Percentiles rank a stretch among this genome's conserved stretches.
Evolutionary conservation across 1,284 basidiomycete genomes (phyloP).

Genomic region (Cryptococcus sp.): DNA sequence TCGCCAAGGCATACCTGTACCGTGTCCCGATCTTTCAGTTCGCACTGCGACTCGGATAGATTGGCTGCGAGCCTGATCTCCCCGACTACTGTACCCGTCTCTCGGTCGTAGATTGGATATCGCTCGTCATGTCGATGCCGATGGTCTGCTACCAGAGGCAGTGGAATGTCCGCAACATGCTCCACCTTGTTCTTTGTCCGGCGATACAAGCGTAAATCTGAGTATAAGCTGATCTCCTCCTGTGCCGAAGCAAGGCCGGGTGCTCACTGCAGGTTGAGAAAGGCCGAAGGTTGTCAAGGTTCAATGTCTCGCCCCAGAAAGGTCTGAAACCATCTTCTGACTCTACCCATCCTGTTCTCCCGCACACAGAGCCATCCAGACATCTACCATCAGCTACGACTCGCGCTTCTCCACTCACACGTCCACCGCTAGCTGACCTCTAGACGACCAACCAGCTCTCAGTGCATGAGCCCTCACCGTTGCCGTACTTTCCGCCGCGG

Average conservation of each 20-base stretch:
- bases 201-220: conserved; percentile 9
- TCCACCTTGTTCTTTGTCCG: conserved; percentile 1
- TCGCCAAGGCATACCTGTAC: conserved; percentile 12
- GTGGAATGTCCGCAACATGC: conserved; percentile 18
- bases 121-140: conserved; percentile 22
- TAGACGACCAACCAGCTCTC: background rate
- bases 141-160: conserved; percentile 21
- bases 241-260: background rate
- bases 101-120: conserved; percentile 19
- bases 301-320: conserved; percentile 29
- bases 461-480: background rate
- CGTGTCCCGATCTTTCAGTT: background rate
- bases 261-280: conserved; percentile 23
- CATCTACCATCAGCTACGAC: background rate
- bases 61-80: conserved; percentile 25
- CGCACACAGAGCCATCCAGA: background rate
- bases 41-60: conserved; percentile 16
- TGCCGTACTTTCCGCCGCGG: background rate
- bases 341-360: background rate
- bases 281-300: conserved; percentile 14
- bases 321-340: conserved; percentile 6
- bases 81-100: conserved; percentile 18
- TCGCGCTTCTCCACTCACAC: background rate
- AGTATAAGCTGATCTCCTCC: conserved; percentile 5
- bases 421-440: background rate